Evolutionary conservation across 768 basidiomycete species (phyloP), one percentile per base, ranked within the genome.

Genomic region (Lanmaoa rubissima): DNA sequence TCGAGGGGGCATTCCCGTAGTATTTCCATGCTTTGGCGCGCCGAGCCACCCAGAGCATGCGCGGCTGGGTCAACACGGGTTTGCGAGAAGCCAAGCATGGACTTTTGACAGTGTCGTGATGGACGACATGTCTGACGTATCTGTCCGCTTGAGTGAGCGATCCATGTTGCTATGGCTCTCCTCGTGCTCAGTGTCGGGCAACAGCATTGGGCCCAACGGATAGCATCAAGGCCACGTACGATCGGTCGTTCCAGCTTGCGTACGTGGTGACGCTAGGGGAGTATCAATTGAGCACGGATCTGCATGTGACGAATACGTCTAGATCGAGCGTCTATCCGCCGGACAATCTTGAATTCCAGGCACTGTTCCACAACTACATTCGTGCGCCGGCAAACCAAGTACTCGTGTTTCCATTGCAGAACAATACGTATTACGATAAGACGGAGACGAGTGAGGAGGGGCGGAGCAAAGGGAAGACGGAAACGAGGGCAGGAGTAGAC

Each of bases 331-430:
- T 62, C 5, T 69, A 69, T 48, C 73, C 71, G 4, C 66, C 75
- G 0, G 77, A 81, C 42, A 60, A 67, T 5, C 79, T 98, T 41
- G 84, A 88, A 68, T 98, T 96, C 77, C 97, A 99, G 70, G 90
- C 94, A 2, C 79, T 98, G 44, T 80, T 99, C 52, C 97, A 99
- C 73, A 94, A 84, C 48, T 99, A 99, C 74, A 80, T 97, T 61
- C 81, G 80, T 11, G 82, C 83, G 44, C 83, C 88, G 44, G 74
- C 85, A 16, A 71, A 80, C 56, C 64, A 83, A 4, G 83, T 84
- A n/a, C 71, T 80, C 3, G 77, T 93, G 60, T 76, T 77, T 9
- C 82, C 90, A 8, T 78, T 96, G 35, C 78, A 85, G 64, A 80
- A 85, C 32, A 67, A 86, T 16, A 69, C 57, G 7, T 98, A 88